phyloP scores from a whole-genome alignment of 768 basidiomycete genomes.

The Termitomyces sp. region DNA sequence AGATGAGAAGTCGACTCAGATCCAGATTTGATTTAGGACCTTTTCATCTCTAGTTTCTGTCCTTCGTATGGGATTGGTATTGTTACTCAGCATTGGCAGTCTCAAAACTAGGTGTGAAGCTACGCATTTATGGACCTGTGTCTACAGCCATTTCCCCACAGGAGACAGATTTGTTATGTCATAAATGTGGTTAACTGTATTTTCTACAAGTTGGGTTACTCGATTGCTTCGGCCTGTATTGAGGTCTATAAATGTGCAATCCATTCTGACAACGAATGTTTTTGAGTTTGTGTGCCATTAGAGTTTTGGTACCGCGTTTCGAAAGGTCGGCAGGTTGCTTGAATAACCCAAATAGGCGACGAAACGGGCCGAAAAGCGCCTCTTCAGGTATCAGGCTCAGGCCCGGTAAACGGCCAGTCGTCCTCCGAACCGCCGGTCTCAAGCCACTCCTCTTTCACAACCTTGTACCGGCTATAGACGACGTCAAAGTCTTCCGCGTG shows the following conservation, averaged over 20 bases:
- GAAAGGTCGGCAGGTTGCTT: neutral
- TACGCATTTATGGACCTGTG: neutral
- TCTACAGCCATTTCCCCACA: neutral
- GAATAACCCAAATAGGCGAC: neutral
- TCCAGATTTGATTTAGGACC: neutral
- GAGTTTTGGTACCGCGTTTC: neutral
- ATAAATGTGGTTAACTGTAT: too few relatives aligned
- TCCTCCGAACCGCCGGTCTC: neutral
- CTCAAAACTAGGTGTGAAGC: neutral
- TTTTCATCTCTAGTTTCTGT: neutral
- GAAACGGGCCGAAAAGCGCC: too few relatives aligned
- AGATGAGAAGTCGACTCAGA: conserved; percentile 8
- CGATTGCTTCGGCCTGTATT: too few relatives aligned
- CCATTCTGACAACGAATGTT: too few relatives aligned
- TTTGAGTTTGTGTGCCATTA: neutral
- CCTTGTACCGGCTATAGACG: neutral
- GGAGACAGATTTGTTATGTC: neutral
- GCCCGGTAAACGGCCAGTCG: neutral
- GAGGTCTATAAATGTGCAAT: too few relatives aligned
- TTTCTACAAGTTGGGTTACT: too few relatives aligned
- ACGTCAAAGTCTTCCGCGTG: neutral
- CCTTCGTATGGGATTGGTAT: neutral
- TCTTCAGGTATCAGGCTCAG: neutral
- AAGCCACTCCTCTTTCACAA: neutral
- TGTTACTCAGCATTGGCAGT: neutral